Evolutionary conservation across 306 rosid genomes (phyloP), one percentile per base, ranked within the genome.

Genomic region (Cicer yamashitae): DNA sequence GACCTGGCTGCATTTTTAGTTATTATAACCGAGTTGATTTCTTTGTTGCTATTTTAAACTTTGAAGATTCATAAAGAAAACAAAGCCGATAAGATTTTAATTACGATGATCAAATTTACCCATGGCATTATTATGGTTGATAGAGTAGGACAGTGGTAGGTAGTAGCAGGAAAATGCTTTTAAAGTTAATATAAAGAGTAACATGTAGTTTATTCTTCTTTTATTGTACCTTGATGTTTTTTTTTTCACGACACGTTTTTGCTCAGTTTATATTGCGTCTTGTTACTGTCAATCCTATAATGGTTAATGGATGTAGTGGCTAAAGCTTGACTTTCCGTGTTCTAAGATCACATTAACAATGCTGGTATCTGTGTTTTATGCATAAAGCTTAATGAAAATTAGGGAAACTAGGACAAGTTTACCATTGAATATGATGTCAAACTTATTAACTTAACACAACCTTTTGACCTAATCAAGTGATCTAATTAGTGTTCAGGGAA

Each of bases 1-100:
- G 66, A 59, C 22, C 75, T 71, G 58, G 43, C 45, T 81, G 72
- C 44, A 3, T 70, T 81, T 78, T 77, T 8, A 63, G 60, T 58
- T 70, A 44, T 47, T 50, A 71, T 64, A 38, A 70, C n/a, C 20
- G 43, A 64, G 50, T 9, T 70, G 69, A 62, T 77, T 68, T 44
- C 48, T 3, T 30, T 30, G 20, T 45, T 22, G 5, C 54, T 52
- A 41, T 54, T 59, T 18, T 30, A 22, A 75, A 71, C 54, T 79
- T 56, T 43, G 57, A 83, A 65, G 61, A 64, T 70, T 56, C 74
- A 67, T 51, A 22, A 13, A 72, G 50, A 30, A 74, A 78, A 61
- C 54, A 52, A 43, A 53, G 56, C 71, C 20, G 12, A 64, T 5
- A 18, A 56, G 62, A 39, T 61, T 70, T 18, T 70, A 53, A 56